Conservation (phyloP, 2,329 filamentous ascomycete species). For the Alternaria triticimaculans region DNA sequence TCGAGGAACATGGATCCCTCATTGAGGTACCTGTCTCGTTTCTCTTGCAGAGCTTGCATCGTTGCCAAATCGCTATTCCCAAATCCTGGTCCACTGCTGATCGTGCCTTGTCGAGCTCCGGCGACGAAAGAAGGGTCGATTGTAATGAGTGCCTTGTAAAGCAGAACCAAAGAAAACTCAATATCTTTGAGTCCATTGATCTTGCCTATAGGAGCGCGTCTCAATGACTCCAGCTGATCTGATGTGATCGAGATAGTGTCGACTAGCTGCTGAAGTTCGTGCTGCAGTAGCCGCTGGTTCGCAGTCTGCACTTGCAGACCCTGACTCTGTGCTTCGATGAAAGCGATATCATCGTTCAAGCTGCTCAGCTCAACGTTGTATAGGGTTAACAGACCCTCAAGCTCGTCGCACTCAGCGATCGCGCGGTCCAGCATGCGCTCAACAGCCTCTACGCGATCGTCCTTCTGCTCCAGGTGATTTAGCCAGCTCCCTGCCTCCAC, state of each 20-base stretch:
- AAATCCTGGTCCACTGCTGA: slow-evolving; percentile 61
- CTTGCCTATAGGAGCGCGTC: slow-evolving; percentile 74
- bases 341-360: slow-evolving; percentile 92
- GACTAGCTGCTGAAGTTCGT: slow-evolving; percentile 86
- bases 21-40: slow-evolving; percentile 84
- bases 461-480: slow-evolving; percentile 80
- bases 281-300: slow-evolving; percentile 92
- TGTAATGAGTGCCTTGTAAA: slow-evolving; percentile 92
- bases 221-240: slow-evolving; percentile 75
- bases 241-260: slow-evolving; percentile 88
- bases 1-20: slow-evolving; percentile 80
- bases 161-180: slow-evolving; percentile 75
- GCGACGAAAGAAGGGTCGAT: slow-evolving; percentile 82
- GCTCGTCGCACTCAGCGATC: slow-evolving; percentile 94
- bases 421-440: slow-evolving; percentile 85
- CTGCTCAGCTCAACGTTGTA: slow-evolving; percentile 91
- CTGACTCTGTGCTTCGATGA: slow-evolving; percentile 96
- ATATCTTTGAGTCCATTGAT: slow-evolving; percentile 75
- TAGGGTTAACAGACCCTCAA: slow-evolving; percentile 90
- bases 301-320: slow-evolving; percentile 96
- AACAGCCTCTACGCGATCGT: slow-evolving; percentile 86
- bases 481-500: slow-evolving; percentile 94
- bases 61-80: slow-evolving; percentile 77
- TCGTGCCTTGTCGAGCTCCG: slow-evolving; percentile 50
- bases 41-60: slow-evolving; percentile 94